Percentiles rank a stretch among this genome's conserved stretches.
These are phyloP conservation scores for Echeveria elegans DNA, from an alignment of 164 flowering plant species.

Conservation along the genomic window DNA sequence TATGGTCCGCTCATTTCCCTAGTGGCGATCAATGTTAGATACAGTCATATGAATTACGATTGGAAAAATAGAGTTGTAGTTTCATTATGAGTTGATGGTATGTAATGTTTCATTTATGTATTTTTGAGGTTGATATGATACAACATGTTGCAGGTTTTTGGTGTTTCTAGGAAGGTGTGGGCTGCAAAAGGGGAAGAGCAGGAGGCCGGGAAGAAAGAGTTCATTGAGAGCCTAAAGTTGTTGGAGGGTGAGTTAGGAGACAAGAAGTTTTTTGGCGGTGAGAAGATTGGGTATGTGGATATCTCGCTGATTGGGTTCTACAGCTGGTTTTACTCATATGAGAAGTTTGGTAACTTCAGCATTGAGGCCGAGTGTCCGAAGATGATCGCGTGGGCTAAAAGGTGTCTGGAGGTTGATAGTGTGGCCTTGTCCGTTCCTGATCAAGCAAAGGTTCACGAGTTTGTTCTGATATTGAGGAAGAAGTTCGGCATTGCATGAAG, in stretches of 20 bases:
- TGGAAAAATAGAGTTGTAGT: too few relatives aligned
- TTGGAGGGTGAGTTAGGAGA: slow-evolving; percentile 20
- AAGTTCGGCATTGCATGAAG: neutral
- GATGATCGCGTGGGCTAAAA: slow-evolving; percentile 13
- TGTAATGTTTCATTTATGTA: too few relatives aligned
- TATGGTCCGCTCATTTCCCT: too few relatives aligned
- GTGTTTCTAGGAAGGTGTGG: slow-evolving; percentile 2
- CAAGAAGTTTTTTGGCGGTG: slow-evolving; percentile 17
- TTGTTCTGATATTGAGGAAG: neutral
- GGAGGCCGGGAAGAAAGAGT: slow-evolving; percentile 16
- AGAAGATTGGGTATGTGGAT: slow-evolving; percentile 16
- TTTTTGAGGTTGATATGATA: neutral
- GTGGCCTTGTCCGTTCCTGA: slow-evolving; percentile 18
- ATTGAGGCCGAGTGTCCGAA: slow-evolving; percentile 17
- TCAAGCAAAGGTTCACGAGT: slow-evolving; percentile 2
- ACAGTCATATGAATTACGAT: too few relatives aligned
- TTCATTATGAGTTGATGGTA: too few relatives aligned
- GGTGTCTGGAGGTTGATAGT: slow-evolving; percentile 15
- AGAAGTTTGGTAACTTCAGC: slow-evolving; percentile 14
- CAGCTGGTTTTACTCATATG: slow-evolving; percentile 14
- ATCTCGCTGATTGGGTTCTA: slow-evolving; percentile 11
- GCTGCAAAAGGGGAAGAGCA: slow-evolving; percentile 14
- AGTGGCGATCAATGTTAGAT: too few relatives aligned
- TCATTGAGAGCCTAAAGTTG: slow-evolving; percentile 12
- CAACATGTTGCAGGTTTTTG: slow-evolving; percentile 10